Conservation (phyloP, 2,329 filamentous ascomycete genomes). For the Dactylellina haptotyla region DNA sequence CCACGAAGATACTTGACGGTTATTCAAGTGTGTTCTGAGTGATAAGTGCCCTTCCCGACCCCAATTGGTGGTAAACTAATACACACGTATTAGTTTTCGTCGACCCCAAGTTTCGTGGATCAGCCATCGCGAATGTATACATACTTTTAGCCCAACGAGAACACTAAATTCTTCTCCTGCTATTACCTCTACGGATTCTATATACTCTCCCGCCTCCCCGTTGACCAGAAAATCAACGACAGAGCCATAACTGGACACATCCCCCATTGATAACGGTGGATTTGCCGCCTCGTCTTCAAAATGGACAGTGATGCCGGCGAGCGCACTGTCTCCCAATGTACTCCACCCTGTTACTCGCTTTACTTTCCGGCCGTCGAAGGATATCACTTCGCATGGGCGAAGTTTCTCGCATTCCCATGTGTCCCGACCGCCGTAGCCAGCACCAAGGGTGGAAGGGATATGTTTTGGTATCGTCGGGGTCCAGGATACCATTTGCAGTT, state of each 20-base stretch:
- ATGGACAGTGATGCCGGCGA: conserved; percentile 3
- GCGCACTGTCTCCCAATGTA: background rate
- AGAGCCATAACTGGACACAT: background rate
- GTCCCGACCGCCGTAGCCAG: background rate
- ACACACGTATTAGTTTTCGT: background rate
- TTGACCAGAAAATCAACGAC: background rate
- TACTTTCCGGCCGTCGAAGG: background rate
- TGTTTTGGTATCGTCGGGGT: background rate
- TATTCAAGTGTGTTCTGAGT: background rate
- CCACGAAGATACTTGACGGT: background rate
- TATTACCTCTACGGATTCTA: background rate
- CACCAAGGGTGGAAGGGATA: background rate
- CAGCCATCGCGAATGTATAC: background rate
- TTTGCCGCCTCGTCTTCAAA: conserved; percentile 6
- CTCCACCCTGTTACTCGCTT: conserved; percentile 5
- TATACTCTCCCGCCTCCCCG: background rate
- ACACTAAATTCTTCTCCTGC: background rate
- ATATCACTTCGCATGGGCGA: background rate
- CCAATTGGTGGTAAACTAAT: conserved; percentile 7
- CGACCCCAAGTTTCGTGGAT: background rate
- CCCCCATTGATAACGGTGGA: conserved; percentile 1
- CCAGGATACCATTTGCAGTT: background rate
- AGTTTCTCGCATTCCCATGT: background rate
- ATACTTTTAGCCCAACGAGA: background rate
- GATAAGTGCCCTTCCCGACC: background rate